Base-by-base conservation (phyloP, 2,329 filamentous ascomycete genomes). In the Berkeleyomyces rouxiae region DNA sequence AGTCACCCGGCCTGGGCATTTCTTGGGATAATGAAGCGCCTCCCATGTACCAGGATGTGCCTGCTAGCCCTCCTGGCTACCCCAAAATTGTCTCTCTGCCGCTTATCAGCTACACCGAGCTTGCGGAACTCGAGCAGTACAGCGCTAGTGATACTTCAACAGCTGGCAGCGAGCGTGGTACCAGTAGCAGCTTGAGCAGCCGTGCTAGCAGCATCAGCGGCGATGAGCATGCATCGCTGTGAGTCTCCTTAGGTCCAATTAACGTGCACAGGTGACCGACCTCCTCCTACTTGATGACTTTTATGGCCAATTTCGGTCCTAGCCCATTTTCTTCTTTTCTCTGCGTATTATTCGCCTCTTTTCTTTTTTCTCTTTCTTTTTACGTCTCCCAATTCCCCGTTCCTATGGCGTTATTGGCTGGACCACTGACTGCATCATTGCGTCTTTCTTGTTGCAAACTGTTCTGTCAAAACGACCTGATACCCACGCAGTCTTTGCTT, bases 1-100 rank as follows among this genome's bases (percentile, higher is more conserved):
- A 95, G 74, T 82, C 88, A 65, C 82, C 82, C 23, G 92, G 92
- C 16, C 81, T 96, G 71, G 91, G 92, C 59, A 91, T 99, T 69
- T 89, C 87, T 68, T 99, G 93, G 92, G 92, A 97, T 68, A 92
- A 96, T 74, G 92, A 99, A 76, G 85, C 88, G 70, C 92, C 92
- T 10, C 92, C 92, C 0, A 82, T 95, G 67, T 99, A 99, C 74
- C 87, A 93, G 73, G 90, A 97, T 70, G 90, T 97, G 49, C 91
- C 92, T 0, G 85, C 84, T 1, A 90, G 86, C 69, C 92, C 92
- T 58, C 92, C 92, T 0, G 79, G 78, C 4, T 91, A 91, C 73
- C 76, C 71, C 47, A 62, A 61, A 47, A 47, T 16, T 10, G 31
- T 61, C 7, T 47, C 42, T 6, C 7, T 64, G 55, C 63, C 59